phyloP scores from a whole-genome alignment of 2,329 filamentous ascomycete species.

The Trichoderma asperellum region DNA sequence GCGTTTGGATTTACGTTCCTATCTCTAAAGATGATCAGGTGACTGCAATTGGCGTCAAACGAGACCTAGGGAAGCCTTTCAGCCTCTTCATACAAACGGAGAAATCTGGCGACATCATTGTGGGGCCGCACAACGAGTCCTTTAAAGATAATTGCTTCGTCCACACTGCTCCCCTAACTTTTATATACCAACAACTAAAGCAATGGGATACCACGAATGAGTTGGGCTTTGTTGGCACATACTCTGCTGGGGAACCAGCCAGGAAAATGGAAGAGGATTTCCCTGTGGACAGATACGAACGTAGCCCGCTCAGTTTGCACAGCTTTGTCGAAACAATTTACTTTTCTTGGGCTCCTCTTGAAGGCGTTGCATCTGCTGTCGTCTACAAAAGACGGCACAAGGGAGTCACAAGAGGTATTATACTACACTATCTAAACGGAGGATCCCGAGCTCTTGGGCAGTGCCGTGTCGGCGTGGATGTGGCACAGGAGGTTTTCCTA shows the following conservation, averaged over 20 bases:
- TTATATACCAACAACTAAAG: neutral
- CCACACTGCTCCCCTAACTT: neutral
- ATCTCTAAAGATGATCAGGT: neutral
- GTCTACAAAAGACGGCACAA: neutral
- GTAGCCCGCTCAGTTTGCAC: neutral
- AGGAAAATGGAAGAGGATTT: neutral
- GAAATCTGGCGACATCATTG: neutral
- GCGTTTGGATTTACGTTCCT: neutral
- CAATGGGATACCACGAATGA: too few species aligned
- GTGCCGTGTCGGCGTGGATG: neutral
- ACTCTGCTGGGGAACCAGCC: neutral
- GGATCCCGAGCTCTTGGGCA: slow-evolving; percentile 2
- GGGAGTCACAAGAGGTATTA: neutral
- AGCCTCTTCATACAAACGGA: neutral
- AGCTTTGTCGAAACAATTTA: neutral
- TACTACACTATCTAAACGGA: neutral
- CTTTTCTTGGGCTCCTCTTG: slow-evolving; percentile 12
- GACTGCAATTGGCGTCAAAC: neutral
- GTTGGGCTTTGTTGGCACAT: neutral
- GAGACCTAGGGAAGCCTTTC: neutral
- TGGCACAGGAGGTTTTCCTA: neutral
- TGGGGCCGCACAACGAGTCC: neutral
- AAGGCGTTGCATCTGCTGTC: neutral
- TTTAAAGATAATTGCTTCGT: neutral
- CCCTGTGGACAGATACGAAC: neutral